Conservation (phyloP, 1,139 yeast species). For the Hyphopichia fennica region DNA sequence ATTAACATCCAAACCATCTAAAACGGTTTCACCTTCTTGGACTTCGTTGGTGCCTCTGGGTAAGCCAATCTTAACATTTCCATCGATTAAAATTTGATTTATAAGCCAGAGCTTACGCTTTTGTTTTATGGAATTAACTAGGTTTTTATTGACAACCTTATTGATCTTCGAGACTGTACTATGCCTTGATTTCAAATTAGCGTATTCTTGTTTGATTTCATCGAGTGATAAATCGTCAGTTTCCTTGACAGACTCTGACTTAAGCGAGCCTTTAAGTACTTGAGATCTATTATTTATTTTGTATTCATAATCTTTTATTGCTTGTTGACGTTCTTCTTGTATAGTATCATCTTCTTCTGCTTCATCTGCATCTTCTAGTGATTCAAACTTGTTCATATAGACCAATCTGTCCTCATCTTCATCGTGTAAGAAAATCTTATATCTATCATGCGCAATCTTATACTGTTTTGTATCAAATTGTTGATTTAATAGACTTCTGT, state of each 20-base stretch:
- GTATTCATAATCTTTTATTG: neutral
- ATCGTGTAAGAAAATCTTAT: constrained; percentile 23
- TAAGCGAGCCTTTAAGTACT: neutral
- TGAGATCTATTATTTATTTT: constrained; percentile 18
- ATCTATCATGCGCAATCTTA: constrained; percentile 33
- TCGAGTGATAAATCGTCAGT: neutral
- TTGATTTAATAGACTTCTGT: constrained; percentile 20
- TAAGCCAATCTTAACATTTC: constrained; percentile 40
- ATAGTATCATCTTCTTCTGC: constrained; percentile 10
- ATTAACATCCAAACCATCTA: constrained; percentile 3
- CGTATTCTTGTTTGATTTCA: neutral
- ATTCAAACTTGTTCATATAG: constrained; percentile 3
- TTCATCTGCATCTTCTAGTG: neutral
- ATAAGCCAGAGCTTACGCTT: constrained; percentile 52
- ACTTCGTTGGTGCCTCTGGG: constrained; percentile 10
- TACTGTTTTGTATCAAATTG: constrained; percentile 38
- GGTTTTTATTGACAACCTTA: constrained; percentile 41
- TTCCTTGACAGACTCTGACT: neutral
- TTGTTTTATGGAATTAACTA: constrained; percentile 33
- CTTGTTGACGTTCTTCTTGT: constrained; percentile 5
- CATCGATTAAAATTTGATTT: constrained; percentile 60
- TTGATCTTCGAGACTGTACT: constrained; percentile 53
- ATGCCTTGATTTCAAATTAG: neutral
- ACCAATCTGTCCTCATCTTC: neutral
- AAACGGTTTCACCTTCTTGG: constrained; percentile 2